Evolutionary conservation across 345 rosid genomes (phyloP), one percentile per base, ranked within the genome.

Genomic region (Hypericum androsaemum): DNA sequence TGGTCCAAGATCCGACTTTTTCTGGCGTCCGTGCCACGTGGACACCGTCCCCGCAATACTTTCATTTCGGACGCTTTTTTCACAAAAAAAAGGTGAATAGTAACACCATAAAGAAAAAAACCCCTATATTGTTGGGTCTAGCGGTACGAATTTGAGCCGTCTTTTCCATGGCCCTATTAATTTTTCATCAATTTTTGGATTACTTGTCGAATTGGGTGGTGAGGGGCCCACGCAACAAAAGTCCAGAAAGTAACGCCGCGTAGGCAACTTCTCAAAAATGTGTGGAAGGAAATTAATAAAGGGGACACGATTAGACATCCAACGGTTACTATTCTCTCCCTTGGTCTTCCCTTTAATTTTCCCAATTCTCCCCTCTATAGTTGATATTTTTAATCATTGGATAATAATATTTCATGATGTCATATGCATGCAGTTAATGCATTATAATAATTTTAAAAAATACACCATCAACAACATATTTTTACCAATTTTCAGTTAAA

Each of bases 261-360:
- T 43, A 50, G 69, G 64, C 65, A 22, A 58, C n/a, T n/a, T n/a
- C n/a, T n/a, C n/a, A 16, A 50, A 45, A 68, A 61, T 35, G 67
- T 65, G 80, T 60, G 51, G 39, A 58, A 43, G 16, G 37, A 47
- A 64, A 65, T 61, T 47, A 57, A 5, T 53, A 69, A 44, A 56
- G 75, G 68, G 52, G 59, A 63, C 14, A 13, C 50, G 10, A 10
- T 9, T 41, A 13, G 46, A 58, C 57, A 55, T 59, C n/a, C 75
- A 71, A 66, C 65, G 71, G 71, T 51, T 56, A 5, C 48, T 50
- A 67, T 67, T 48, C 47, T 16, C 9, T 35, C 5, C 32, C 35
- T 28, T 11, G 43, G 14, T 46, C 12, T 7, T 32, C 12, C 32
- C 4, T 54, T 37, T 9, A 36, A 8, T 35, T 7, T 1, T 5